Percentiles rank a stretch among this genome's conserved stretches.
phyloP scores from a whole-genome alignment of 2,329 filamentous ascomycete species.

The Ophiosphaerella herpotricha region DNA sequence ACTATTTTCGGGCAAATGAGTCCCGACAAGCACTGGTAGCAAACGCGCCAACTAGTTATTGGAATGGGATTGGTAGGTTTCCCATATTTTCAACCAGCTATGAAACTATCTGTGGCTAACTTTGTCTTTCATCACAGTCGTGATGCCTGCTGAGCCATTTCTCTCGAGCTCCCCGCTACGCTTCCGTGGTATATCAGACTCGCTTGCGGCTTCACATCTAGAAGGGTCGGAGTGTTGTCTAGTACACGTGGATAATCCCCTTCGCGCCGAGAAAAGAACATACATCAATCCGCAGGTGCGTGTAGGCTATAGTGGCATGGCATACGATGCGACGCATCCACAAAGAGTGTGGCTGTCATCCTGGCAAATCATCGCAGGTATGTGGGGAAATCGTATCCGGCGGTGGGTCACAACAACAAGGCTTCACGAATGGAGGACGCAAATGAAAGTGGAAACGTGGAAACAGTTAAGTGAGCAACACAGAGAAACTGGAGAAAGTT shows the following conservation, averaged over 20 bases:
- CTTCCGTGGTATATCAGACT: constrained; percentile 67
- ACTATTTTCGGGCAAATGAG: constrained; percentile 57
- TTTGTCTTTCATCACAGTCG: constrained; percentile 17
- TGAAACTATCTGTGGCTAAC: no score
- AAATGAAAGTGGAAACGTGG: background rate
- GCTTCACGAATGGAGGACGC: background rate
- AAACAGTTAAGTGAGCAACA: background rate
- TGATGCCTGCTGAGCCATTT: constrained; percentile 17
- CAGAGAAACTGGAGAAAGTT: constrained; percentile 23
- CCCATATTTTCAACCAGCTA: no score
- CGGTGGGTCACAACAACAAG: no score
- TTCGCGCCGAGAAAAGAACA: constrained; percentile 36
- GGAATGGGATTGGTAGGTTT: constrained; percentile 61
- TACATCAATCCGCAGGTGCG: constrained; percentile 35
- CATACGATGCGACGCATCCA: constrained; percentile 16
- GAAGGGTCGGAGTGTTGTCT: constrained; percentile 81
- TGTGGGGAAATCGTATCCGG: background rate
- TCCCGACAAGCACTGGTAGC: constrained; percentile 54
- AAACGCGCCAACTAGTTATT: constrained; percentile 58
- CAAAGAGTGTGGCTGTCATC: background rate
- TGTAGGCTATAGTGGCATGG: constrained; percentile 62
- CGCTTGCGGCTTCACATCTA: constrained; percentile 62
- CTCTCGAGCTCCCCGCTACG: constrained; percentile 45
- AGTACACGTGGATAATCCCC: constrained; percentile 71
- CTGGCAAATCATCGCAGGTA: background rate